phyloP scores from a whole-genome alignment of 2,329 filamentous ascomycete species.

The Sphaerulina vaccinii region DNA sequence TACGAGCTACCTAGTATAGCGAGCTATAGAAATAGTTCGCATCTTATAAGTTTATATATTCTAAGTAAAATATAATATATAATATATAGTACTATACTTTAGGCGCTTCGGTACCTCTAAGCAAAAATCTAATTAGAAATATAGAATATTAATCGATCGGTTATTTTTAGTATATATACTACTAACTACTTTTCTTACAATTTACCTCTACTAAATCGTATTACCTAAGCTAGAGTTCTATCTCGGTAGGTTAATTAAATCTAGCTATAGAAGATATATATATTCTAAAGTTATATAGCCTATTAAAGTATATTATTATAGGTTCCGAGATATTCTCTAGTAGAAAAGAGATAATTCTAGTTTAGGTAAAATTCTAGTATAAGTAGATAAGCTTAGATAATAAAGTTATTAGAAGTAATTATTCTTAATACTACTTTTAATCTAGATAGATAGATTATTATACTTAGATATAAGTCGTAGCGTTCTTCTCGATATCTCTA shows the following conservation, averaged over 20 bases:
- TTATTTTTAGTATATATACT: background rate
- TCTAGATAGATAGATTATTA: conserved; percentile 1
- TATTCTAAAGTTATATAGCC: background rate
- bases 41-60: background rate
- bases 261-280: background rate
- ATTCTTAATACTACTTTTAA: too few relatives aligned
- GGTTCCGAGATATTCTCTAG: background rate
- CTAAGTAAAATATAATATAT: background rate
- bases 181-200: background rate
- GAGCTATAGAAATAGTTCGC: background rate
- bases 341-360: background rate
- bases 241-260: background rate
- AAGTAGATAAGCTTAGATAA: conserved; percentile 1
- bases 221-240: background rate
- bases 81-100: background rate
- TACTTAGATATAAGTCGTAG: background rate
- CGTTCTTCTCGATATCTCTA: background rate
- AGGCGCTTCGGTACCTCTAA: background rate
- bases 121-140: background rate
- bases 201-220: background rate
- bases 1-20: background rate
- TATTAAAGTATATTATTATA: background rate
- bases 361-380: background rate
- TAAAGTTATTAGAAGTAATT: background rate
- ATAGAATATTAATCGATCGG: background rate